Percentiles rank a stretch among this genome's conserved stretches.
Conservation (phyloP, 2,329 filamentous ascomycete species). For the Colletotrichum shisoi region DNA sequence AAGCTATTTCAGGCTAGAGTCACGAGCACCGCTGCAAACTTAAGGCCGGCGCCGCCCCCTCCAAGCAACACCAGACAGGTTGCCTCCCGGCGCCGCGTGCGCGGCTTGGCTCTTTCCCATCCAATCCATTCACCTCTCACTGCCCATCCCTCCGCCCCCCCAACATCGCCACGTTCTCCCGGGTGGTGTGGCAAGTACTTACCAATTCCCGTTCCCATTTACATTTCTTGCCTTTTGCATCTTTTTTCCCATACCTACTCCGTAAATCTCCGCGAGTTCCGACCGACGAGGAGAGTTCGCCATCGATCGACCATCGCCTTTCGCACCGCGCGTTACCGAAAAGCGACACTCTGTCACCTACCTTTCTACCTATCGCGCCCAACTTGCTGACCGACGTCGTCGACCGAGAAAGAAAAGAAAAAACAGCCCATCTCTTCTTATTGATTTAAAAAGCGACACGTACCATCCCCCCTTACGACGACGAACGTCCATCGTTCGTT, state of each 20-base stretch:
- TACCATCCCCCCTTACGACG: neutral
- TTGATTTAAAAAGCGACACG: neutral
- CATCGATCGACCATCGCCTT: neutral
- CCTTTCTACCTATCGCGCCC: no score
- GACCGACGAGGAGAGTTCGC: neutral
- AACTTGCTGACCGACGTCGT: neutral
- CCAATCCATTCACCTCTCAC: conserved; percentile 22
- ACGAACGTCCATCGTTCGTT: neutral
- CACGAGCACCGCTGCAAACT: conserved; percentile 35
- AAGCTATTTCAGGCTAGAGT: conserved; percentile 36
- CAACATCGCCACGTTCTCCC: conserved; percentile 31
- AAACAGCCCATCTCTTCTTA: neutral
- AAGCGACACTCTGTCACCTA: neutral
- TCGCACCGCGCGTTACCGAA: neutral
- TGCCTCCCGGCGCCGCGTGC: conserved; percentile 19
- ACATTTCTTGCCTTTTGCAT: neutral
- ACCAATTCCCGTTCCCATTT: neutral
- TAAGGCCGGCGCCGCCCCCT: conserved; percentile 22
- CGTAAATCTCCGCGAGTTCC: neutral
- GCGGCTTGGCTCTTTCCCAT: conserved; percentile 34
- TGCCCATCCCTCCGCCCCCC: conserved; percentile 7
- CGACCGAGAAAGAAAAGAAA: neutral
- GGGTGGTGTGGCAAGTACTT: conserved; percentile 18
- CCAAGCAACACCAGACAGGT: conserved; percentile 13
- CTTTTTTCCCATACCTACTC: neutral